Conservation (phyloP, 768 basidiomycete species). For the Termitomyces sp. region DNA sequence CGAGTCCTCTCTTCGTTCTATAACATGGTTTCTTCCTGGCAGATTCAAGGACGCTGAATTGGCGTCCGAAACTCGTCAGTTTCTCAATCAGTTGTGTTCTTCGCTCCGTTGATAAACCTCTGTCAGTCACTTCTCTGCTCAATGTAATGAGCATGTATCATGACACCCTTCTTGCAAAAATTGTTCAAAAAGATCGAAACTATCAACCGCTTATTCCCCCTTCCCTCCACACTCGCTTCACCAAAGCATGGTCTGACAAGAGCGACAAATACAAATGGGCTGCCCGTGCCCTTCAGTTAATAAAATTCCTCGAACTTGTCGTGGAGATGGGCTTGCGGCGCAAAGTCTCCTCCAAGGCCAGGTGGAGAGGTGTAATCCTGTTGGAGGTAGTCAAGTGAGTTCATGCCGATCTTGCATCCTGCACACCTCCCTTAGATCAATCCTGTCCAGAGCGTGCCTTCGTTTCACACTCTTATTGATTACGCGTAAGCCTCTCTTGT, state of each 20-base stretch:
- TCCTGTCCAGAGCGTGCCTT: constrained; percentile 57
- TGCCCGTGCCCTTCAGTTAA: constrained; percentile 68
- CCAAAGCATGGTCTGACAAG: constrained; percentile 79
- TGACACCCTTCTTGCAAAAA: constrained; percentile 80
- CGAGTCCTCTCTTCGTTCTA: constrained; percentile 83
- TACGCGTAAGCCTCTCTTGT: constrained; percentile 73
- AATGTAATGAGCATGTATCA: constrained; percentile 93
- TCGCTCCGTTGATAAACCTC: constrained; percentile 14
- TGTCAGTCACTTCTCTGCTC: constrained; percentile 79
- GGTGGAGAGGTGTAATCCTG: constrained; percentile 75
- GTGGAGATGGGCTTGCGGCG: constrained; percentile 86
- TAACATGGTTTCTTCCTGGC: constrained; percentile 95
- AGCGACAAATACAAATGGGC: constrained; percentile 74
- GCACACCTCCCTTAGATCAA: constrained; percentile 13
- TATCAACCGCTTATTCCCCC: constrained; percentile 74
- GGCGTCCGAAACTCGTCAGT: constrained; percentile 91
- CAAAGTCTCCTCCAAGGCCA: constrained; percentile 57
- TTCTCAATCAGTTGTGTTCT: constrained; percentile 7
- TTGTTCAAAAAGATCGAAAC: constrained; percentile 61
- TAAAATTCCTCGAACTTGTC: constrained; percentile 80
- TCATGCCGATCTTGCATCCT: neutral
- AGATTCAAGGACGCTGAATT: constrained; percentile 97
- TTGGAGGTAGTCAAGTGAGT: constrained; percentile 86
- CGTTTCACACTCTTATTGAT: constrained; percentile 70
- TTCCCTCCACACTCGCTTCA: constrained; percentile 84